phyloP scores from a whole-genome alignment of 305 asterid species.

The Ilex paraguariensis region DNA sequence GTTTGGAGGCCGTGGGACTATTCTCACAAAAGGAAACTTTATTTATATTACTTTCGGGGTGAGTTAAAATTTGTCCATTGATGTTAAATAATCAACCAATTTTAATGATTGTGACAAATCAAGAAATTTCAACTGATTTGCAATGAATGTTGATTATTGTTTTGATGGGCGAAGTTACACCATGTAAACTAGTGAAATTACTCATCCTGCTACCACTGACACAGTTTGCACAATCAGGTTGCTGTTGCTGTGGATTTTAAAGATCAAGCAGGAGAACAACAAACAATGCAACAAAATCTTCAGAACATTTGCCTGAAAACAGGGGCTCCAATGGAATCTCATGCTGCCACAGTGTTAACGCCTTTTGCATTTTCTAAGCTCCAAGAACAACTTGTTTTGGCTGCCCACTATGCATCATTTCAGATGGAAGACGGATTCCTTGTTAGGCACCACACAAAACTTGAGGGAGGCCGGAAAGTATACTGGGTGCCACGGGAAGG shows the following conservation, averaged over 20 bases:
- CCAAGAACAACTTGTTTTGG: conserved; percentile 90
- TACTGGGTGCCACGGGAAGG: conserved; percentile 90
- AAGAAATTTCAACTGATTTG: too few species aligned
- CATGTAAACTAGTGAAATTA: too few species aligned
- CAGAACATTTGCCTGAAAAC: conserved; percentile 93
- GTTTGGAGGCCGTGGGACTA: too few species aligned
- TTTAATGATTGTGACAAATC: too few species aligned
- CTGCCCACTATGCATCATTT: conserved; percentile 92
- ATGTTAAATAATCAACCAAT: too few species aligned
- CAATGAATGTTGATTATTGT: too few species aligned
- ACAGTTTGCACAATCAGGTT: conserved; percentile 41
- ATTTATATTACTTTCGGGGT: too few species aligned
- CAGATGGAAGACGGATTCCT: conserved; percentile 72
- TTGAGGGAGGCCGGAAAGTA: conserved; percentile 91
- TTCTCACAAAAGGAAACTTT: too few species aligned
- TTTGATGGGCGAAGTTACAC: too few species aligned
- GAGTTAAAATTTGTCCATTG: too few species aligned
- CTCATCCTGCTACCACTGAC: conserved; percentile 9
- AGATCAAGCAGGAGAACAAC: conserved; percentile 96
- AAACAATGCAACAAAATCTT: conserved; percentile 93
- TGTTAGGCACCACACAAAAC: conserved; percentile 88
- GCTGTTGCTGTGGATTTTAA: conserved; percentile 88
- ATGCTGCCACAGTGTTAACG: conserved; percentile 86
- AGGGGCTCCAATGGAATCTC: conserved; percentile 99
- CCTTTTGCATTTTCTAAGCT: conserved; percentile 93